Percentiles rank a stretch among this genome's conserved stretches.
Conservation (phyloP, 2,329 filamentous ascomycete species). For the Sarocladium kiliense region DNA sequence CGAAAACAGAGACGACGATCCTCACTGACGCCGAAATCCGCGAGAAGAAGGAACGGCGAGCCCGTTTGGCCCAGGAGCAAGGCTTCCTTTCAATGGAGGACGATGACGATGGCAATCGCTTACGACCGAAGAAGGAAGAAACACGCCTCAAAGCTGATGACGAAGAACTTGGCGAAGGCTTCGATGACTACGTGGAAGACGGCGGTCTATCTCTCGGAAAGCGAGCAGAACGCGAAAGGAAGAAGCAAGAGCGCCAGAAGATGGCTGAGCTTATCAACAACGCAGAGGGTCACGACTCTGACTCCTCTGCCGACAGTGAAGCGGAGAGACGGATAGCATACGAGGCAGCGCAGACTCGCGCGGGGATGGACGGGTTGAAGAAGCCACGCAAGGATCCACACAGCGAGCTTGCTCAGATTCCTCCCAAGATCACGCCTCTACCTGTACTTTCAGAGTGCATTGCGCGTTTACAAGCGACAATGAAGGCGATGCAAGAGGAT, state of each 20-base stretch:
- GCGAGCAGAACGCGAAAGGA: slow-evolving; percentile 70
- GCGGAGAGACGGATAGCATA: slow-evolving; percentile 74
- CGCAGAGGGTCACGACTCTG: slow-evolving; percentile 63
- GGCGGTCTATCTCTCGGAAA: slow-evolving; percentile 72
- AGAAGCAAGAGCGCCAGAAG: slow-evolving; percentile 61
- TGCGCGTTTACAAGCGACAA: slow-evolving; percentile 53
- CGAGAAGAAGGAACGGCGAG: slow-evolving; percentile 84
- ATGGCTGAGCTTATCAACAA: slow-evolving; percentile 81
- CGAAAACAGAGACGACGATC: slow-evolving; percentile 43
- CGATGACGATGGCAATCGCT: slow-evolving; percentile 33
- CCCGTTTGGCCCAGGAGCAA: slow-evolving; percentile 67
- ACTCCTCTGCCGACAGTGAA: slow-evolving; percentile 63
- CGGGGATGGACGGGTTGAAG: slow-evolving; percentile 73
- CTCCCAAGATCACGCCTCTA: slow-evolving; percentile 70
- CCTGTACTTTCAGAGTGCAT: slow-evolving; percentile 68
- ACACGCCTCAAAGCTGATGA: slow-evolving; percentile 78
- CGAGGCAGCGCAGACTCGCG: slow-evolving; percentile 78
- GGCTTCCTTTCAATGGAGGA: slow-evolving; percentile 63
- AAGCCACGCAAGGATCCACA: slow-evolving; percentile 32
- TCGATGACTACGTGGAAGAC: slow-evolving; percentile 87
- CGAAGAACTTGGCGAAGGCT: slow-evolving; percentile 89
- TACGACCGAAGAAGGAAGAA: slow-evolving; percentile 57
- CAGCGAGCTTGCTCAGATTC: slow-evolving; percentile 47
- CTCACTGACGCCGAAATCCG: slow-evolving; percentile 80
- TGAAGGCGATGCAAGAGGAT: slow-evolving; percentile 59